Conservation (phyloP, 805 yeast genomes). For the Isabelozyma gotoi region DNA sequence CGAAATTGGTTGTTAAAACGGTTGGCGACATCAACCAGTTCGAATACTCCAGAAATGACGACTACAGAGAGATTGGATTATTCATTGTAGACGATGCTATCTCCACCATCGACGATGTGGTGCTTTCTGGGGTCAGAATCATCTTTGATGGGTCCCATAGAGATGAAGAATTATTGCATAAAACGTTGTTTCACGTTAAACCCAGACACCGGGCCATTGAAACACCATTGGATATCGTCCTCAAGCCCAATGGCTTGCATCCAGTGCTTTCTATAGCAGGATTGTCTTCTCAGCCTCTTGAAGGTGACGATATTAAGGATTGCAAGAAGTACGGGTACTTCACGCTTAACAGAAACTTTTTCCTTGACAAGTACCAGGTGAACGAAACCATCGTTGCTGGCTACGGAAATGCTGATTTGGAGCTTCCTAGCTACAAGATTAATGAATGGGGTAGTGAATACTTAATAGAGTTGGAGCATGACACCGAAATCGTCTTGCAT, state of each 20-base stretch:
- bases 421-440: slow-evolving; percentile 38
- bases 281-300: slow-evolving; percentile 10
- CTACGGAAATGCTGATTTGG: slow-evolving; percentile 36
- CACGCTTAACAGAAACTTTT: slow-evolving; percentile 28
- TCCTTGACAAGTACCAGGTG: slow-evolving; percentile 39
- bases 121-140: slow-evolving; percentile 36
- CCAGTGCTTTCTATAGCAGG: slow-evolving; percentile 26
- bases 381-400: slow-evolving; percentile 20
- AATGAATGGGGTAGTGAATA: slow-evolving; percentile 41
- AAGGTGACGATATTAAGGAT: slow-evolving; percentile 19
- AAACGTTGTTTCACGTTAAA: slow-evolving; percentile 42
- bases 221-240: slow-evolving; percentile 5
- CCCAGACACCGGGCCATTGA: slow-evolving; percentile 31
- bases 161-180: slow-evolving; percentile 20
- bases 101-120: slow-evolving; percentile 31
- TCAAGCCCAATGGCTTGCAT: slow-evolving; percentile 32
- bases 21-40: neutral
- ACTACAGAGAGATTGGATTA: slow-evolving; percentile 34
- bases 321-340: slow-evolving; percentile 36
- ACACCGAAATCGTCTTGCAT: slow-evolving; percentile 31
- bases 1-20: neutral
- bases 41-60: neutral
- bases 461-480: slow-evolving; percentile 23
- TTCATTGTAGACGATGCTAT: slow-evolving; percentile 28
- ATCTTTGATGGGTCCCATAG: slow-evolving; percentile 14